Conservation (phyloP, 2,329 filamentous ascomycete species). For the Aspergillus costaricaensis region DNA sequence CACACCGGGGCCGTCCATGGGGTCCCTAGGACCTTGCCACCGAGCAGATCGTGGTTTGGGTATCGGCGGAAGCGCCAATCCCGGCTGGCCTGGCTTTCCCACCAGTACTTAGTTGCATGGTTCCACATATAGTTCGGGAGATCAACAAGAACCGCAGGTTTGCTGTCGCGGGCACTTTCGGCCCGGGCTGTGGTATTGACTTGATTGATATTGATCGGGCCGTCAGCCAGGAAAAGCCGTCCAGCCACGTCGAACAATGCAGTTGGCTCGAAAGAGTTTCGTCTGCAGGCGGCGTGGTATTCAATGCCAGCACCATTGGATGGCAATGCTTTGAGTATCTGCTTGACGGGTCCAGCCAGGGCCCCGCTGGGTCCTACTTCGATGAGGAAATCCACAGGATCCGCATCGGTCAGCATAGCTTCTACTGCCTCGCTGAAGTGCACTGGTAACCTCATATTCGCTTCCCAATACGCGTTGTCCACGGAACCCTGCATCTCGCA, state of each 20-base stretch:
- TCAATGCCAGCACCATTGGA: too few species aligned
- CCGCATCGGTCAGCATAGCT: neutral
- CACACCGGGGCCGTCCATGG: neutral
- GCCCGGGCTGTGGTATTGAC: too few species aligned
- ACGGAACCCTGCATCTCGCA: neutral
- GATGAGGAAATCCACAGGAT: constrained; percentile 6
- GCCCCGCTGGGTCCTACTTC: constrained; percentile 12
- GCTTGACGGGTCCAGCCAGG: constrained; percentile 5
- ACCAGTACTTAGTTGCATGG: constrained; percentile 28
- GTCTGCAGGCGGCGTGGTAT: too few species aligned
- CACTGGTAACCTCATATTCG: constrained; percentile 9
- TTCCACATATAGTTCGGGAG: constrained; percentile 33
- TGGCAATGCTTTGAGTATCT: neutral
- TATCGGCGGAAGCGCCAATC: constrained; percentile 22
- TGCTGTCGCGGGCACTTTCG: too few species aligned
- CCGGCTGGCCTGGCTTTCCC: constrained; percentile 27
- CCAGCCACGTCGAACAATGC: too few species aligned
- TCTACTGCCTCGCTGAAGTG: constrained; percentile 4
- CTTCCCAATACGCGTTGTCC: constrained; percentile 7
- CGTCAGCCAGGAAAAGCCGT: too few species aligned
- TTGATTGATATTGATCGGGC: too few species aligned
- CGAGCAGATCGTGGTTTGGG: constrained; percentile 30
- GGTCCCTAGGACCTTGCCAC: constrained; percentile 8
- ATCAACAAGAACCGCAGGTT: constrained; percentile 9
- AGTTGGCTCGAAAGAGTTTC: too few species aligned